Evolutionary conservation across 1,284 basidiomycete species (phyloP).

Genomic region (Cutaneotrichosporon cyanovorans): DNA sequence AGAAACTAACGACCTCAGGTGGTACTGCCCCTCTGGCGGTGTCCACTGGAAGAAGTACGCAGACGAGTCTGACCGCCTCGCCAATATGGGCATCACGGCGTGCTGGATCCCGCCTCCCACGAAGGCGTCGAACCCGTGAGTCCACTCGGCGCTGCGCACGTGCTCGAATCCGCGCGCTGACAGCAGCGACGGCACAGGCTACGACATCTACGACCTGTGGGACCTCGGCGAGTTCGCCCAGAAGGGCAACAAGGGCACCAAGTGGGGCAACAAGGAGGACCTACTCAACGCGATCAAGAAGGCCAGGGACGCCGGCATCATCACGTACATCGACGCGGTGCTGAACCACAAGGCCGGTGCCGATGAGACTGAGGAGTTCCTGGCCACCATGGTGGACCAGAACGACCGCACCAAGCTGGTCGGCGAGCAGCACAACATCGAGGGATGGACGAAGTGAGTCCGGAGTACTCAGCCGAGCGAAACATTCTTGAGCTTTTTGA

Average conservation of each 20-base stretch:
- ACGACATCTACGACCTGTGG: conserved; percentile 58
- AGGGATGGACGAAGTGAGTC: conserved; percentile 66
- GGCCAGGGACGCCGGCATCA: conserved; percentile 38
- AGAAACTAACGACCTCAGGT: conserved; percentile 14
- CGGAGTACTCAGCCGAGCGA: neutral
- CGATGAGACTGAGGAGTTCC: conserved; percentile 67
- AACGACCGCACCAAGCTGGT: conserved; percentile 50
- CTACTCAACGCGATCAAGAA: conserved; percentile 58
- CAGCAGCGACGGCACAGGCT: conserved; percentile 35
- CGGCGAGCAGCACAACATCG: conserved; percentile 61
- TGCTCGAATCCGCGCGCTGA: too few species aligned
- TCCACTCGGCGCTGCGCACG: too few species aligned
- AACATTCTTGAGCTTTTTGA: too few species aligned
- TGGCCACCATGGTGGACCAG: conserved; percentile 66
- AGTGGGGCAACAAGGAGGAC: conserved; percentile 85
- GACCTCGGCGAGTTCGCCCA: conserved; percentile 88
- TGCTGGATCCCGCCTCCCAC: conserved; percentile 54
- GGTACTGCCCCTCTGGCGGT: conserved; percentile 36
- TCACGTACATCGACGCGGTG: conserved; percentile 50
- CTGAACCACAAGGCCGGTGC: conserved; percentile 60
- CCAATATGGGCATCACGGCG: conserved; percentile 74
- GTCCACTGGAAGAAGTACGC: conserved; percentile 68
- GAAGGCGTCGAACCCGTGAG: neutral
- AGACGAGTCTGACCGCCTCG: conserved; percentile 59
- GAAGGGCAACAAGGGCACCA: conserved; percentile 69